Percentiles rank a stretch among this genome's conserved stretches.
Conservation (phyloP, 169 alveolate species). For the Eimeria falciformis region DNA sequence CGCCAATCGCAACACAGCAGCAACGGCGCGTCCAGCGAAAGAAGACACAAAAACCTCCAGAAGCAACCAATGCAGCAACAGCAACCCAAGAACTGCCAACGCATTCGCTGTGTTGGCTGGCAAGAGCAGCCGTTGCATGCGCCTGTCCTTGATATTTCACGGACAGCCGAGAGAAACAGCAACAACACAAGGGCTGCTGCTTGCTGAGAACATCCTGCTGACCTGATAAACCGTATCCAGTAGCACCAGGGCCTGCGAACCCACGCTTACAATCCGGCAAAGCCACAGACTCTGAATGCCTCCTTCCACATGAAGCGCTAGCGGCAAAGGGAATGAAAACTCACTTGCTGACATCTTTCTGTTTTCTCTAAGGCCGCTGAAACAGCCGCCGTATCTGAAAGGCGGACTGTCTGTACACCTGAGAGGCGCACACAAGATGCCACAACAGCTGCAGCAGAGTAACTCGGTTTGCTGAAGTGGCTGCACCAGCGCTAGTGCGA, state of each 20-base stretch:
- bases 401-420: slow-evolving; percentile 63
- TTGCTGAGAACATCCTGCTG: background rate
- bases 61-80: too few relatives aligned
- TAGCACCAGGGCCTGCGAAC: slow-evolving; percentile 39
- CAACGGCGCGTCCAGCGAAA: background rate
- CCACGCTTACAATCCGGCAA: background rate
- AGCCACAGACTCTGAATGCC: background rate
- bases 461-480: background rate
- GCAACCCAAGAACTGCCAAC: too few relatives aligned
- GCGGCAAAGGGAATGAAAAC: background rate
- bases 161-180: too few relatives aligned
- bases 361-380: slow-evolving; percentile 19
- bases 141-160: too few relatives aligned
- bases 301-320: background rate
- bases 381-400: slow-evolving; percentile 54
- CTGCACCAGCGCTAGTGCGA: background rate
- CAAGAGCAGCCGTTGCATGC: too few relatives aligned
- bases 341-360: slow-evolving; percentile 2
- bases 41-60: too few relatives aligned
- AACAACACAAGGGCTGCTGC: too few relatives aligned
- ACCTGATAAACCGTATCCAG: slow-evolving; percentile 59
- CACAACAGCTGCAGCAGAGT: background rate
- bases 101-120: too few relatives aligned
- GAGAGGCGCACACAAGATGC: background rate
- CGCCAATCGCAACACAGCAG: background rate